A percentile compares a stretch with the other conserved stretches of the same genome.
Conservation (phyloP, 306 rosid genomes). For the Phaseolus lunatus region DNA sequence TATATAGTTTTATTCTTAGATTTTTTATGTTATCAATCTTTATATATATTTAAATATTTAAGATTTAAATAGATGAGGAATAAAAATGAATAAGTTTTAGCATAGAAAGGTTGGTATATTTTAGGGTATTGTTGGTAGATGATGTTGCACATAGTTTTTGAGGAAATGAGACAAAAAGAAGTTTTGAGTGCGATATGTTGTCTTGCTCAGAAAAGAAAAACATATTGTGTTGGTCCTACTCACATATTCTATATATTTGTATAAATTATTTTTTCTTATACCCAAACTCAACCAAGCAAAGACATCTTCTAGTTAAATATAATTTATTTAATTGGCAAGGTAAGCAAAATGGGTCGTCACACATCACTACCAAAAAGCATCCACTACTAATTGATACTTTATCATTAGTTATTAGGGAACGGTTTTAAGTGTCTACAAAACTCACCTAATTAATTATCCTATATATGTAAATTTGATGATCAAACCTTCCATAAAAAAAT, state of each 20-base stretch:
- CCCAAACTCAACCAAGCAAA: background rate
- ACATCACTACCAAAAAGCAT: constrained; percentile 6
- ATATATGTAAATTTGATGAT: background rate
- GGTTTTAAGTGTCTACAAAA: background rate
- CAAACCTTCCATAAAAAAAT: background rate
- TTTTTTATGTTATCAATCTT: no score
- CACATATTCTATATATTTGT: constrained; percentile 1
- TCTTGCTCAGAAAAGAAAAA: constrained; percentile 18
- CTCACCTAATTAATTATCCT: background rate
- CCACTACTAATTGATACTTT: background rate
- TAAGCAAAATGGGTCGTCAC: constrained; percentile 4
- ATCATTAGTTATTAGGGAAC: background rate
- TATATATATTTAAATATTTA: no score
- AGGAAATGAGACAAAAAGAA: constrained; percentile 4
- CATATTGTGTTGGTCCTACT: constrained; percentile 10
- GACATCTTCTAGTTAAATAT: background rate
- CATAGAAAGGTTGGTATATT: no score
- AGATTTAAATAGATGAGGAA: no score
- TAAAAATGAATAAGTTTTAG: no score
- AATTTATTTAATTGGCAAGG: background rate
- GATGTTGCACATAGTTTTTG: background rate
- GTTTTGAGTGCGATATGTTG: background rate
- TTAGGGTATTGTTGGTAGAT: no score
- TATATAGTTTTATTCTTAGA: no score
- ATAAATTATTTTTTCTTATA: background rate